These are phyloP conservation scores for Crithidia sp. DNA, from an alignment of 208 protist genomes.

Conservation along the genomic window DNA sequence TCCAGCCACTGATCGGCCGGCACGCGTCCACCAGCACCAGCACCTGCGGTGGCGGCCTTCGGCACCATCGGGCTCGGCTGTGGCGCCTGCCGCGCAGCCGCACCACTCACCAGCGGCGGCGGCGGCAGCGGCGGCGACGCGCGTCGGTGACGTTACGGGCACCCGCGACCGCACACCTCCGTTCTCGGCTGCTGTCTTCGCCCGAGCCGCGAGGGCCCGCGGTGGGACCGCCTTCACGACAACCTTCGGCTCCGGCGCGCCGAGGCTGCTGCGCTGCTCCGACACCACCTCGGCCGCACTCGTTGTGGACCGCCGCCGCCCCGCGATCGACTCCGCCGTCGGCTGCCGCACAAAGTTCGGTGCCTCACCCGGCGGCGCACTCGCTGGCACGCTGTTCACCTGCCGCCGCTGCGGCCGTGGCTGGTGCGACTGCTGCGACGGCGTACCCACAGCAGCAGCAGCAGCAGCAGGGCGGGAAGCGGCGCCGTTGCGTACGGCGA, in stretches of 20 bases:
- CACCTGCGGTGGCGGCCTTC: neutral
- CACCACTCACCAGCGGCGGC: slow-evolving; percentile 1
- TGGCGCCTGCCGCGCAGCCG: neutral
- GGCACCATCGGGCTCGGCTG: slow-evolving; percentile 13
- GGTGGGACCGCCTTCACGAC: slow-evolving; percentile 30
- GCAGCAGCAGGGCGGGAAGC: neutral
- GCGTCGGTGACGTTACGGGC: slow-evolving; percentile 24
- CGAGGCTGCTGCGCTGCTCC: slow-evolving; percentile 1
- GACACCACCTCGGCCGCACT: slow-evolving; percentile 10
- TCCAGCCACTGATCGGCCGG: slow-evolving; percentile 34
- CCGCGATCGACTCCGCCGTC: slow-evolving; percentile 9
- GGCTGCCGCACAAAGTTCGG: slow-evolving; percentile 26
- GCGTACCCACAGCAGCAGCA: no score
- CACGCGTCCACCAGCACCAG: neutral
- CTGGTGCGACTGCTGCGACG: slow-evolving; percentile 3
- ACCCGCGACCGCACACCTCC: slow-evolving; percentile 1
- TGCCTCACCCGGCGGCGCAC: neutral
- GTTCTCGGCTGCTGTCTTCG: slow-evolving; percentile 21
- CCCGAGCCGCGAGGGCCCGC: slow-evolving; percentile 8
- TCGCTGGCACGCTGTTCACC: slow-evolving; percentile 16
- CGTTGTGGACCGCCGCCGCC: slow-evolving; percentile 8
- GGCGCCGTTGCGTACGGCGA: slow-evolving; percentile 5
- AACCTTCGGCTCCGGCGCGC: slow-evolving; percentile 5
- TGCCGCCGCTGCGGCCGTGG: slow-evolving; percentile 12
- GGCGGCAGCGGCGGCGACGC: slow-evolving; percentile 6